These are phyloP conservation scores for Silene uniflora DNA, from an alignment of 148 eudicot species.

Conservation along the genomic window DNA sequence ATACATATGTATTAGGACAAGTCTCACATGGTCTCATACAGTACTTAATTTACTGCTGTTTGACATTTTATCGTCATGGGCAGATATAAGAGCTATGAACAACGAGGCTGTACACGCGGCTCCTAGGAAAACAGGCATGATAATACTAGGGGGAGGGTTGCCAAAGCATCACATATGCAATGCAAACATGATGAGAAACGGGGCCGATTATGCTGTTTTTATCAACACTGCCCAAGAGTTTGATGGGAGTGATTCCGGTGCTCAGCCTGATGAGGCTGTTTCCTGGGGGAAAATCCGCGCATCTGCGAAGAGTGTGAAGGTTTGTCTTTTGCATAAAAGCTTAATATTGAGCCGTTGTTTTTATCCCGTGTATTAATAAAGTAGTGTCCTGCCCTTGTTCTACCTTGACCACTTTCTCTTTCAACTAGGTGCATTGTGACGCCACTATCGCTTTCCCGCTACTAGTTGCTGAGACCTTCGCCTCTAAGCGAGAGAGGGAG, in stretches of 20 bases:
- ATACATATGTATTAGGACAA: too few species aligned
- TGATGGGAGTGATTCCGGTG: conserved; percentile 86
- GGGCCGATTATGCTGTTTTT: conserved; percentile 60
- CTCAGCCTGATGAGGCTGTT: conserved; percentile 39
- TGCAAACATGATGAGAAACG: conserved; percentile 89
- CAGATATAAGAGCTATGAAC: conserved; percentile 86
- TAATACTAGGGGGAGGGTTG: conserved; percentile 36
- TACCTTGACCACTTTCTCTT: neutral
- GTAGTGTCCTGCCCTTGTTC: neutral
- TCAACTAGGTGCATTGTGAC: conserved; percentile 70
- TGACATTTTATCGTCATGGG: neutral
- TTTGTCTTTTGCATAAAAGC: conserved; percentile 4
- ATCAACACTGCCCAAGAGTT: conserved; percentile 88
- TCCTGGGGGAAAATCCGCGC: conserved; percentile 87
- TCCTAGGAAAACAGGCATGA: conserved; percentile 82
- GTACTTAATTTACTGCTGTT: neutral
- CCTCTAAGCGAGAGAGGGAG: conserved; percentile 32
- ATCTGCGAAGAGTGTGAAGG: conserved; percentile 84
- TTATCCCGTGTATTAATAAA: neutral
- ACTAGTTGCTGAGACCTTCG: conserved; percentile 80
- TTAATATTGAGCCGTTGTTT: neutral
- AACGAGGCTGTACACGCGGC: conserved; percentile 41
- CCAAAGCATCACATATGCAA: conserved; percentile 97
- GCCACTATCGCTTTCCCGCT: conserved; percentile 85
- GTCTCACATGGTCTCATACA: too few species aligned